Evolutionary conservation across 352 stramenopile genomes (phyloP), one percentile per base, ranked within the genome.

Genomic region (Pythium vanterpoolii): DNA sequence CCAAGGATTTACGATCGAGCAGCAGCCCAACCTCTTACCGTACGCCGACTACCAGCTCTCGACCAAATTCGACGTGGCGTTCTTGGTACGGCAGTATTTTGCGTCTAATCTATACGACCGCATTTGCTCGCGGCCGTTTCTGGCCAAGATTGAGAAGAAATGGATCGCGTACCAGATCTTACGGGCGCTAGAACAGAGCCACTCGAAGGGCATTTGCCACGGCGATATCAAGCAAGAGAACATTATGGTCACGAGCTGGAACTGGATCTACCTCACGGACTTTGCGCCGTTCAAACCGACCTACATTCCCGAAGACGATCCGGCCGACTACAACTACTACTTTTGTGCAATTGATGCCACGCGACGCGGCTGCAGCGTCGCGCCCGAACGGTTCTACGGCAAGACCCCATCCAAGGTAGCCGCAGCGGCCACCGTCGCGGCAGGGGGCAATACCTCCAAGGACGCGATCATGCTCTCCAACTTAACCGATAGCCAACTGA

Each of bases 201-300:
- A 99, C 66, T 72, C 77, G 16, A 93, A 88, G 24, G 89, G 87
- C 1, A 89, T 99, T 28, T 96, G 89, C 56, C 97, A 99, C 69
- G 97, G 97, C 46, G 96, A 99, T 68, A 92, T 99, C 49, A 99
- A 98, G 58, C 91, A 96, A 51, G 96, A 99, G 69, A 99, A 99
- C 78, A 86, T 99, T 65, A 96, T 98, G 67, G 79, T 99, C n/a
- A 99, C 97, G 10, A 97, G 83, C 57, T 99, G 93, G 87, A 98
- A 98, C 58, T 99, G 95, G 94, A 85, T 99, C 49, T 90, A 99
- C 34, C 74, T 99, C 9, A 91, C 90, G 9, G 97, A 99, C 77
- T 98, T 99, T 71, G 90, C 95, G 31, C 90, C 92, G 1, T 98
- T 98, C 74, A 98, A 98, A 68, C 96, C 96, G 9, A 96, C 92